Base-by-base conservation (phyloP, 305 asterid genomes). In the Fraxinus sp. region DNA sequence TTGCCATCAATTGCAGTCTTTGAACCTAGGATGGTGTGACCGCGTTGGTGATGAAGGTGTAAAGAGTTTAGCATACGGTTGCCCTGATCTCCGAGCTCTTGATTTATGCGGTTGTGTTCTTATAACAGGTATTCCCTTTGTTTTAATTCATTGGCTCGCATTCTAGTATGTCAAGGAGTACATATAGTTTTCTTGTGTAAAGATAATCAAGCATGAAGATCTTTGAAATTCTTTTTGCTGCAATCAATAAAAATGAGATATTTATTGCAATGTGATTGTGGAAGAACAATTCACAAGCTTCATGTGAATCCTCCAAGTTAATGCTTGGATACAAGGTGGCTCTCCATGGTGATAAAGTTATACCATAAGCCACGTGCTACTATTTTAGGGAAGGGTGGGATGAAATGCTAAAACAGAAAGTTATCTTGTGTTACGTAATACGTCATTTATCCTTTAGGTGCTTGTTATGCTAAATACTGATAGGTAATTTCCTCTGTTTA, bases 21-120 rank as follows among this genome's bases (percentile, higher is more conserved):
- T 96, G 85, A 94, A 88, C 83, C 90, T 96, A 4, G 98, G 99
- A 80, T 96, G 99, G 99, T 96, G 99, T 20, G 98, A 96, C 49
- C 89, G 87, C 20, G 90, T 96, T 70, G 85, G 98, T 4, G 99
- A 96, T 83, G 95, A 88, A 77, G 99, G 98, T 22, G 97, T 96
- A n/a, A 96, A 89, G 89, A 91, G 97, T 84, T 89, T 96, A 73
- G 98, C 99, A n/a, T 90, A 92, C 78, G 98, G 98, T 9, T 96
- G 99, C 88, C 97, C 97, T 72, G 91, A 93, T 86, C 92, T 96
- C 76, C 84, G 89, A 83, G 92, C 93, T 52, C 93, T 96, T 1
- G 95, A 96, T 88, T 88, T 94, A 86, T 94, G 99, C 33, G 98
- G 98, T 11, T 94, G 98, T 72, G 91, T 92, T 86, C 97, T 91